Evolutionary conservation across 2,329 filamentous ascomycete genomes (phyloP).

Genomic region (Scytalidium sp.): DNA sequence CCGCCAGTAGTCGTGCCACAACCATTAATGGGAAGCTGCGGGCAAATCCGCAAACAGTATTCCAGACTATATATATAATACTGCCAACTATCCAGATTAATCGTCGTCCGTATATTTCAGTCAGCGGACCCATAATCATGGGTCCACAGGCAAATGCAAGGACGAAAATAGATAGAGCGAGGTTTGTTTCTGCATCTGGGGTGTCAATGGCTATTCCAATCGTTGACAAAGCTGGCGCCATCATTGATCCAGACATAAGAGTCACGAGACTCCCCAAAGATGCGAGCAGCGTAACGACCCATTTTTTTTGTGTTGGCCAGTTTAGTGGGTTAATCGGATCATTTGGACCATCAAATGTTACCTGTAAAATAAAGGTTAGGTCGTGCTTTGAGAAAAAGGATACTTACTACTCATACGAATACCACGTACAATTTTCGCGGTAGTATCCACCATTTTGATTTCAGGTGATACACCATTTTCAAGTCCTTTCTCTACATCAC

Average conservation of each 20-base stretch:
- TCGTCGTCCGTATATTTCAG: slow-evolving; percentile 43
- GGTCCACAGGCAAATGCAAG: slow-evolving; percentile 46
- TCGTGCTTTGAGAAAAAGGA: no score
- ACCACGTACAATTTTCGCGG: no score
- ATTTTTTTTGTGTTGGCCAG: slow-evolving; percentile 31
- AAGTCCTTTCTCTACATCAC: no score
- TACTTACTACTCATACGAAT: no score
- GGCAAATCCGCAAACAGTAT: slow-evolving; percentile 44
- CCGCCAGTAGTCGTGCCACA: slow-evolving; percentile 39
- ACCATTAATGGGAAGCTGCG: slow-evolving; percentile 37
- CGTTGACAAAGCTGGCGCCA: slow-evolving; percentile 44
- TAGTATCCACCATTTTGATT: no score
- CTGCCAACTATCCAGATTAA: slow-evolving; percentile 38
- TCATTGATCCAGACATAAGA: slow-evolving; percentile 48
- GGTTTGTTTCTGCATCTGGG: slow-evolving; percentile 40
- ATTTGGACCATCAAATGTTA: slow-evolving; percentile 21
- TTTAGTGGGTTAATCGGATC: slow-evolving; percentile 12
- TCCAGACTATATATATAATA: slow-evolving; percentile 50
- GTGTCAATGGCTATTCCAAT: slow-evolving; percentile 53
- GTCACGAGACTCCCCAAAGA: slow-evolving; percentile 44
- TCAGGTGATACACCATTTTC: no score
- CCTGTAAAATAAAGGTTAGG: no score
- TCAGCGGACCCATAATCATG: slow-evolving; percentile 42
- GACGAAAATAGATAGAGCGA: slow-evolving; percentile 46
- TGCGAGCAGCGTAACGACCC: slow-evolving; percentile 42